phyloP scores from a whole-genome alignment of 2,329 filamentous ascomycete species.

The Huntiella abstrusa region DNA sequence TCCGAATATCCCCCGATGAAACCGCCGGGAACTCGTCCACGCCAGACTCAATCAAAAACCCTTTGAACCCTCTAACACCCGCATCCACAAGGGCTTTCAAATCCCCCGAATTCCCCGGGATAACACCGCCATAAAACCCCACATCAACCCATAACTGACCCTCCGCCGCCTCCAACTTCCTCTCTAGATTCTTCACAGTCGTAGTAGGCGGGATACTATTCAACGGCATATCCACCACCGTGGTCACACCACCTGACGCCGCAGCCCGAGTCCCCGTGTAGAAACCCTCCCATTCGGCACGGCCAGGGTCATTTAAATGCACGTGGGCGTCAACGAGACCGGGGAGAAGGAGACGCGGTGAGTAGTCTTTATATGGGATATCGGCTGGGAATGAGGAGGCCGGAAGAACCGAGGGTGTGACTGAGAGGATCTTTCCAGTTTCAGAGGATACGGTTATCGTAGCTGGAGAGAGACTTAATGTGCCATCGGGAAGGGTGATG shows the following conservation, averaged over 20 bases:
- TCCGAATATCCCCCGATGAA: slow-evolving; percentile 55
- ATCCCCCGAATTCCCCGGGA: slow-evolving; percentile 72
- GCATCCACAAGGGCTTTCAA: slow-evolving; percentile 63
- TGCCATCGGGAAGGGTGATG: slow-evolving; percentile 47
- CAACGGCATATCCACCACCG: slow-evolving; percentile 91
- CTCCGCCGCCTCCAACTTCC: slow-evolving; percentile 67
- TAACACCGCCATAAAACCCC: slow-evolving; percentile 90
- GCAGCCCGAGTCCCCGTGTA: slow-evolving; percentile 85
- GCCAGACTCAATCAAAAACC: slow-evolving; percentile 90
- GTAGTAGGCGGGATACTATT: slow-evolving; percentile 96
- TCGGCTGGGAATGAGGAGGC: slow-evolving; percentile 52
- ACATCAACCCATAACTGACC: slow-evolving; percentile 97
- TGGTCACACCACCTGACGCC: slow-evolving; percentile 89
- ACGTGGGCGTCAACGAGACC: slow-evolving; percentile 94
- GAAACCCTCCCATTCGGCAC: slow-evolving; percentile 98
- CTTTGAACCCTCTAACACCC: slow-evolving; percentile 90
- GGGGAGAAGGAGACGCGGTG: slow-evolving; percentile 66
- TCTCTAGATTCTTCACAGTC: slow-evolving; percentile 59
- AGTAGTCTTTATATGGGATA: slow-evolving; percentile 64
- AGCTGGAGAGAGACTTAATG: slow-evolving; percentile 51
- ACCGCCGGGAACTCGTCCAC: slow-evolving; percentile 93
- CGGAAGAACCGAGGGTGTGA: slow-evolving; percentile 58
- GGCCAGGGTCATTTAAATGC: slow-evolving; percentile 88
- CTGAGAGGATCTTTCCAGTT: slow-evolving; percentile 69
- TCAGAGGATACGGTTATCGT: slow-evolving; percentile 60